Conservation (phyloP, 2,329 filamentous ascomycete genomes). For the Cordyceps cateniannulata region DNA sequence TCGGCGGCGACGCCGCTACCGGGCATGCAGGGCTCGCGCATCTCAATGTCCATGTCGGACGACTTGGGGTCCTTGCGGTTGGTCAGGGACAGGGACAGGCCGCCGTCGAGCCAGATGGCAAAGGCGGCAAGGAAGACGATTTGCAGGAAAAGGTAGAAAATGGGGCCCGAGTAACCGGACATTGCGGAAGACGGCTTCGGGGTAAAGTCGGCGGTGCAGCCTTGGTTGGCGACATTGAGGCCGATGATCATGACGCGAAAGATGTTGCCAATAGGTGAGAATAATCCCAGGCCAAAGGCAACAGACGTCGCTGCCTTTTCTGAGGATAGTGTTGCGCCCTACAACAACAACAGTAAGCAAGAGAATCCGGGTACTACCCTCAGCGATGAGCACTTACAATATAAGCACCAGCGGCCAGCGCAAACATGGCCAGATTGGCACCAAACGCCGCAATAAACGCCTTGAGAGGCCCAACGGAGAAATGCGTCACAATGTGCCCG, state of each 20-base stretch:
- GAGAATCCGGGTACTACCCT: no score
- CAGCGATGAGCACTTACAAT: background rate
- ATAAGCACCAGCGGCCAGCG: background rate
- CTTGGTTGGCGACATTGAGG: constrained; percentile 70
- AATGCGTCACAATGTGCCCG: constrained; percentile 57
- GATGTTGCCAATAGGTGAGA: constrained; percentile 37
- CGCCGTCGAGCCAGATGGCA: constrained; percentile 71
- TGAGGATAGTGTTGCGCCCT: background rate
- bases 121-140: constrained; percentile 59
- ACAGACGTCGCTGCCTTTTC: constrained; percentile 15
- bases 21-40: constrained; percentile 1
- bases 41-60: background rate
- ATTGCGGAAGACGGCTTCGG: constrained; percentile 59
- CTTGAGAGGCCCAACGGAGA: constrained; percentile 64
- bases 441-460: constrained; percentile 62
- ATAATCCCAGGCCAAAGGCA: constrained; percentile 13
- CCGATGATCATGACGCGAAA: constrained; percentile 64
- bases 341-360: background rate
- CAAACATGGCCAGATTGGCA: constrained; percentile 55
- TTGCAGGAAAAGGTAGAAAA: constrained; percentile 71
- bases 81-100: constrained; percentile 23
- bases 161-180: constrained; percentile 71
- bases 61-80: background rate
- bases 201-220: constrained; percentile 59
- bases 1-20: constrained; percentile 1